Base-by-base conservation (phyloP, 768 basidiomycete species). In the Rhodotorula diobovata region DNA sequence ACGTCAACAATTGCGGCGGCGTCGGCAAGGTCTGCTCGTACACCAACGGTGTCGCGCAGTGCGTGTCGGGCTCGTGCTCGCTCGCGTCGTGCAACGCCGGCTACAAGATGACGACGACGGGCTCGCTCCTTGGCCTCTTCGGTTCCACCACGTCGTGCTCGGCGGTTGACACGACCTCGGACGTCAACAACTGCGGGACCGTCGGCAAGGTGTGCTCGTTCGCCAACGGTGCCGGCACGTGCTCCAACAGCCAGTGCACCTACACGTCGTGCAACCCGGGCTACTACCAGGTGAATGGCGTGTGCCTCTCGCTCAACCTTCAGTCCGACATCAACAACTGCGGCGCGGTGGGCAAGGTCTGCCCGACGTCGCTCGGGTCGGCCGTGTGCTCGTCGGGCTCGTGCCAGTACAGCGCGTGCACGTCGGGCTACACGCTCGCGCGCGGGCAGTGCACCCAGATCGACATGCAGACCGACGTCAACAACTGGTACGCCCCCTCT, bases 1-100 rank as follows among this genome's bases (percentile, higher is more conserved):
- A 72, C 53, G n/a, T 55, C 23, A 54, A 65, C 54, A 68, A 72
- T 67, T 72, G 71, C 50, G 71, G 71, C n/a, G 58, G 63, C 28
- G 54, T 72, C 63, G 71, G 67, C 23, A 68, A 61, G 54, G 46
- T 51, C n/a, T 72, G 71, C 63, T 50, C 53, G 9, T 65, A 51
- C 63, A 14, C 23, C 37, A 65, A 72, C 63, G 67, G 64, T 4
- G 18, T 34, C 34, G 68, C 64, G 32, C 54, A 43, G 46, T 73
- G 72, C 51, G n/a, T 48, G 4, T 32, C n/a, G 25, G 73, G 73
- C 25, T 32, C 51, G 14, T 74, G 73, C 68, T 55, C 66, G 18
- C 53, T 65, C 59, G 48, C 66, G 3, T 34, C 46, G 37, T 74
- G 73, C 66, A 30, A 67, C 64, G 60, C 60, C 54, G 59, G 69